Base-by-base conservation (phyloP, 352 stramenopile species). In the Phytophthora cactorum region DNA sequence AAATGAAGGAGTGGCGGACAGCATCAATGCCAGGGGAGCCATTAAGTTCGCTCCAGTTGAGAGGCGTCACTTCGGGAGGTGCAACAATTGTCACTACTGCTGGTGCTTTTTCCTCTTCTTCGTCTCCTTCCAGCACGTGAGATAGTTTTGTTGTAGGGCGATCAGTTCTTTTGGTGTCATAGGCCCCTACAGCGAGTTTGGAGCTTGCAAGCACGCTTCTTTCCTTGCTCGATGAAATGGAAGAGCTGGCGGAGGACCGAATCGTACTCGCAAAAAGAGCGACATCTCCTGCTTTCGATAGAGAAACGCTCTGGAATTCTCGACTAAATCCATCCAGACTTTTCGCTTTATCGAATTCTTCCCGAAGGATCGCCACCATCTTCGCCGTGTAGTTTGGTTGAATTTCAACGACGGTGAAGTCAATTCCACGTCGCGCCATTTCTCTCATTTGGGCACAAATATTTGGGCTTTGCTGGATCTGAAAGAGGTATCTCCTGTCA, bases 341-440 rank as follows among this genome's bases (percentile, higher is more conserved):
- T 14, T 39, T n/a, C 3, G 38, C 51, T n/a, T 14, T 38, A 4
- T 62, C 47, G 28, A 76, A 82, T 17, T 74, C 63, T 31, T 58
- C 17, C 8, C 67, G 32, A 27, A 86, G 50, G 8, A 81, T 78
- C 17, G 27, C 8, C 15, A 57, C 54, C 72, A 86, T 86, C 43
- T 74, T 79, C 11, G 68, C 46, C 1, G 74, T 83, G 27, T 41
- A 9, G 1, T 5, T 8, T 5, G 74, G 72, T 1, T 61, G 0
- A 14, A 79, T 65, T 36, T 83, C 72, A 11, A 86, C 71, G 17
- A 81, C 70, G 5, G 70, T 73, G 17, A 86, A 75, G n/a, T 86
- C 77, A 27, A 86, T 78, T 0, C 74, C 77, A 1, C 55, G 49
- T 2, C 7, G 17, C 9, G 56, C 63, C 1, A 86, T 44, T 59